These are phyloP conservation scores for Aureobasidium sp. DNA, from an alignment of 2,329 filamentous ascomycete genomes.

Conservation along the genomic window DNA sequence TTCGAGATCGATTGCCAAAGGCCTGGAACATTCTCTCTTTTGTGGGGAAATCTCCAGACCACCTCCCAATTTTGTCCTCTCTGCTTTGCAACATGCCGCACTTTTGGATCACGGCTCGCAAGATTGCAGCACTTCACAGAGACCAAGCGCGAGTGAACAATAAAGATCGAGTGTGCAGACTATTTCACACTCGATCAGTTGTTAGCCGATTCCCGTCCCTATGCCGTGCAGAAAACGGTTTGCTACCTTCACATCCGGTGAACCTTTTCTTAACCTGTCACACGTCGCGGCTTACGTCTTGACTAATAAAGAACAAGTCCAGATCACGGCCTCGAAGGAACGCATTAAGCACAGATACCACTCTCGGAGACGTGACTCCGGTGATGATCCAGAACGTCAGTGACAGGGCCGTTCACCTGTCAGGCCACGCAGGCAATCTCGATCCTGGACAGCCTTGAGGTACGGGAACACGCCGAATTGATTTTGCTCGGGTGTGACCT, in stretches of 20 bases:
- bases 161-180: not conserved
- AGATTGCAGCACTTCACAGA: not conserved
- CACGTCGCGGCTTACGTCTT: not conserved
- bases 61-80: too few species aligned
- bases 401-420: not conserved
- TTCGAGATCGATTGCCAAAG: not conserved
- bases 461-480: not conserved
- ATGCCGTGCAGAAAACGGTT: not conserved
- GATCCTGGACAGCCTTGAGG: not conserved
- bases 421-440: not conserved
- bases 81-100: not conserved
- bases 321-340: not conserved
- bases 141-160: not conserved
- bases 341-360: not conserved
- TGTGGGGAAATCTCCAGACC: not conserved
- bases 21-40: constrained; percentile 1
- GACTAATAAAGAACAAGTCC: not conserved
- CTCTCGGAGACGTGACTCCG: not conserved
- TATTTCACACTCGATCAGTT: not conserved
- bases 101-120: not conserved
- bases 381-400: not conserved
- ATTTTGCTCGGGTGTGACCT: not conserved
- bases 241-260: not conserved
- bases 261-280: constrained; percentile 9
- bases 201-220: not conserved